Evolutionary conservation across 1,284 basidiomycete species (phyloP), one percentile per base, ranked within the genome.

Genomic region (Cerioporus squamosus): DNA sequence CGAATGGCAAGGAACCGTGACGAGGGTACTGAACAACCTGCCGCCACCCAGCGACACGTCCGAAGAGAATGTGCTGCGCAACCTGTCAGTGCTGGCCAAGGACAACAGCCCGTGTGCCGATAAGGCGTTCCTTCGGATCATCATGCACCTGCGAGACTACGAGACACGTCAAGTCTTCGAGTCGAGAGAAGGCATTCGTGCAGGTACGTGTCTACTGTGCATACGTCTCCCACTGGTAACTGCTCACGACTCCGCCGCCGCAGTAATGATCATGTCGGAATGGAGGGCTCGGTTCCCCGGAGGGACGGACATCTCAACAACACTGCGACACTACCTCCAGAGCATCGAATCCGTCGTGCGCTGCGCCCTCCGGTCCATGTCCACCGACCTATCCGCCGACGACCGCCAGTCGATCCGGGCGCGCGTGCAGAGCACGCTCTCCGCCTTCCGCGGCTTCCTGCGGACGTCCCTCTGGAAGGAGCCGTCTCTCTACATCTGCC

Each of bases 401-500:
- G 59, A 60, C 26, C 53, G 46, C 8, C 47, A 31, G 2, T 10
- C 33, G 6, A 29, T 56, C 18, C 59, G 53, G n/a, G 15, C 33
- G 4, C 59, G 59, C 42, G 40, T 44, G 24, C 50, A 48, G 12
- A 49, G 17, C 26, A 52, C 51, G 7, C 43, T 60, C 40, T 40
- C 51, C 5, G 45, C 42, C 14, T 49, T 60, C 51, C 59, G 59
- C 33, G 53, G 48, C 26, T 56, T 60, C 43, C 54, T 60, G 7
- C 46, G 54, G 17, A 60, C 59, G 6, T 52, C 59, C 3, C 46
- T 60, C 33, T 60, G 59, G 59, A 55, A 54, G 10, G 59, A 60
- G 43, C 54, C 59, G 5, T 60, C 59, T 42, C 59, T 60, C 5
- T 56, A 60, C 36, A 60, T 60, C 24, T 60, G 59, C 29, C 46